phyloP scores from a whole-genome alignment of 1,284 basidiomycete genomes.

The Pseudozyma tsukubaensis region DNA sequence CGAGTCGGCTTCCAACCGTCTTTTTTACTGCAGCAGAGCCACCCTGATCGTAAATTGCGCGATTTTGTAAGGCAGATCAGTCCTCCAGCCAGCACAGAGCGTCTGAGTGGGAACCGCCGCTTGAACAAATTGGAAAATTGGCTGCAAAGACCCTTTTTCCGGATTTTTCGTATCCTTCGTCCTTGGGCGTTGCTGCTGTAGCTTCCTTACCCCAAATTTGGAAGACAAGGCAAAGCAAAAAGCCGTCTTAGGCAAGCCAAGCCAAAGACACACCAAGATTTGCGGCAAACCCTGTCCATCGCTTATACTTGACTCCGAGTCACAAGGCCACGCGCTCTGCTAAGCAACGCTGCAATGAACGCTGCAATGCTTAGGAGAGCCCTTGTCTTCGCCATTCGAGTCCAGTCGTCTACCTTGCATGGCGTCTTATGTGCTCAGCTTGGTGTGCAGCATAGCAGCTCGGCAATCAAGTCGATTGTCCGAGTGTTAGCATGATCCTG shows the following conservation, averaged over 20 bases:
- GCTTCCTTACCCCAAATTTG: conserved; percentile 3
- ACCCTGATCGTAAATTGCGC: too few relatives aligned
- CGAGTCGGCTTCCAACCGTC: too few relatives aligned
- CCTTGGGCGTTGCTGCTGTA: background rate
- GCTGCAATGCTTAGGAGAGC: background rate
- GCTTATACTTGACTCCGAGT: background rate
- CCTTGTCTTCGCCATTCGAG: background rate
- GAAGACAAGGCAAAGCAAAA: background rate
- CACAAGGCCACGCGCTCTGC: background rate
- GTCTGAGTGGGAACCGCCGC: background rate
- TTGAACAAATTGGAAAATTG: background rate
- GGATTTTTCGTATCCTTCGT: background rate
- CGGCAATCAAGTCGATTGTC: too few relatives aligned
- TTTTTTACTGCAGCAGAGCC: too few relatives aligned
- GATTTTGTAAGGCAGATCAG: background rate
- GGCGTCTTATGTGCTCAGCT: too few relatives aligned
- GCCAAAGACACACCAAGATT: background rate
- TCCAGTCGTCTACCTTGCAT: background rate
- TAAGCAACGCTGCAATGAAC: conserved; percentile 8
- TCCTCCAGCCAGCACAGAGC: background rate
- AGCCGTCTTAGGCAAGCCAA: conserved; percentile 1
- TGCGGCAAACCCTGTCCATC: conserved; percentile 3
- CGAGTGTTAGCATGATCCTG: too few relatives aligned
- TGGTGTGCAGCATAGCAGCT: too few relatives aligned
- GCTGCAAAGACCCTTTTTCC: background rate